Evolutionary conservation across 2,329 filamentous ascomycete genomes (phyloP), one percentile per base, ranked within the genome.

Genomic region (Xylaria sp.): DNA sequence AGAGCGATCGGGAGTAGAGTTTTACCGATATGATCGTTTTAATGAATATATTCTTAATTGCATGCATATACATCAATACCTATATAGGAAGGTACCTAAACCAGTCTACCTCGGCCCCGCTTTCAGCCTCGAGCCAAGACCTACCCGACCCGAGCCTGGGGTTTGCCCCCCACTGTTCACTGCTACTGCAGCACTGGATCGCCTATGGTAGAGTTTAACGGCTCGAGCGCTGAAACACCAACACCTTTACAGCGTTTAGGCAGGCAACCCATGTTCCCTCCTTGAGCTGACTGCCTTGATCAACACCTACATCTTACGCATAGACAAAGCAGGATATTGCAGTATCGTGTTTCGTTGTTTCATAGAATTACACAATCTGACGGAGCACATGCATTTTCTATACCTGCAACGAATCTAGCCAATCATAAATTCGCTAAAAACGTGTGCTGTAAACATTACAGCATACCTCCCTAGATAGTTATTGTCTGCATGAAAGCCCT

Each of bases 121-220:
- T 36, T 55, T 55, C 53, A 55, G 53, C 53, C 53, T 55, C 30
- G 53, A 55, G 32, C 53, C 30, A 36, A 36, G 53, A 53, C 50
- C 39, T 42, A 14, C 39, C 17, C 12, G 5, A 39, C 53, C 53
- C 53, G 14, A 39, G 36, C 17, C 59, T 54, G 50, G 64, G 65
- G 65, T 60, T 64, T 14, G 19, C 1, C 21, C 63, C 57, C 51
- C 64, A 51, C 64, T 47, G 51, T 57, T 36, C 27, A 55, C 30
- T 27, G 12, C 55, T 27, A 36, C 11, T 36, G 11, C 34, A 36
- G 11, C 34, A 36, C 34, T 36, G 34, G 7, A 36, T 30, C 24
- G 5, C 36, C n/a, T 45, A 45, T 57, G 21, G 19, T 30, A 36
- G 54, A 17, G 30, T 57, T 56, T 56, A 58, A 57, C 39, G 48